A percentile compares a stretch with the other conserved stretches of the same genome.
Evolutionary conservation across 306 rosid genomes (phyloP).

Genomic region (Rosa lucieae): DNA sequence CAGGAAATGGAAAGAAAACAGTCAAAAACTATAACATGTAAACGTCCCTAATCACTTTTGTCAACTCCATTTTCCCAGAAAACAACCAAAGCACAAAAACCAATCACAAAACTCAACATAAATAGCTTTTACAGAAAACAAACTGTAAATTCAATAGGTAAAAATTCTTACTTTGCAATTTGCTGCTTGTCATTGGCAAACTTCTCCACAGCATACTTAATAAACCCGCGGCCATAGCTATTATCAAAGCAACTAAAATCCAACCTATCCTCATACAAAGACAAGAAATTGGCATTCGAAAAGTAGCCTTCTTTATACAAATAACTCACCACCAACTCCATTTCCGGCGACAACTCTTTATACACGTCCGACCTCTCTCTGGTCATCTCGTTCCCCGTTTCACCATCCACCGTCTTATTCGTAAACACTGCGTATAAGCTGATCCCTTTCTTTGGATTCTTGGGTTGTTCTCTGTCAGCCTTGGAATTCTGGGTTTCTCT

Average conservation of each 20-base stretch:
- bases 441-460: constrained; percentile 13
- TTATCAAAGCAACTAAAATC: constrained; percentile 49
- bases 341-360: constrained; percentile 56
- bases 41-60: background rate
- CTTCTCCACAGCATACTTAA: constrained; percentile 44
- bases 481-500: background rate
- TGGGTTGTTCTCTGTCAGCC: background rate
- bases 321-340: constrained; percentile 48
- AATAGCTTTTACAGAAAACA: background rate
- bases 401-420: background rate
- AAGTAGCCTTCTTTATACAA: constrained; percentile 61
- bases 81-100: constrained; percentile 1
- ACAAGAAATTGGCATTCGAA: constrained; percentile 51
- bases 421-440: constrained; percentile 37
- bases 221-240: constrained; percentile 35
- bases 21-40: background rate
- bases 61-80: constrained; percentile 4
- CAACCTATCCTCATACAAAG: constrained; percentile 23
- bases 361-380: constrained; percentile 25
- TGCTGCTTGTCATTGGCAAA: constrained; percentile 61
- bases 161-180: constrained; percentile 65
- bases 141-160: background rate
- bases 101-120: background rate
- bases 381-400: background rate
- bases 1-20: background rate